These are phyloP conservation scores for Oemleria cerasiformis DNA, from an alignment of 306 rosid species.

Conservation along the genomic window DNA sequence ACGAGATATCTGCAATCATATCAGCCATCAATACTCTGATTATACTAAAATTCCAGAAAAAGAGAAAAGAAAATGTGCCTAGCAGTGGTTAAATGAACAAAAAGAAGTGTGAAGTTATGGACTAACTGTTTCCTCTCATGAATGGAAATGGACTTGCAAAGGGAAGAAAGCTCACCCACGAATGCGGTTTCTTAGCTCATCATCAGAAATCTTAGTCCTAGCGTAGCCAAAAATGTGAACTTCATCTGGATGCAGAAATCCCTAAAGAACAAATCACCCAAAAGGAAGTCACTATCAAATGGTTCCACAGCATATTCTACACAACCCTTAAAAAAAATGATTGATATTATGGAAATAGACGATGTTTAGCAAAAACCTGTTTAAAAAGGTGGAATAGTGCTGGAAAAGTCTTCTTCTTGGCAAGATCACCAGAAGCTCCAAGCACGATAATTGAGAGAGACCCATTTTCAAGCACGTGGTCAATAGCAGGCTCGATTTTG, in stretches of 20 bases:
- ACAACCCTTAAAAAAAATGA: no score
- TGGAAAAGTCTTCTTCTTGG: conserved; percentile 97
- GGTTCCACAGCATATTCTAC: not conserved
- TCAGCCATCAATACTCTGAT: conserved; percentile 26
- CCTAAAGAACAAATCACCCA: conserved; percentile 40
- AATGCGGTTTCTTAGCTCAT: conserved; percentile 76
- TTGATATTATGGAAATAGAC: no score
- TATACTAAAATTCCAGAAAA: not conserved
- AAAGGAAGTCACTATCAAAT: not conserved
- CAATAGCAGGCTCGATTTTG: conserved; percentile 39
- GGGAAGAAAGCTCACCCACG: conserved; percentile 51
- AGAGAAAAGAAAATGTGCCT: not conserved
- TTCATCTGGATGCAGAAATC: conserved; percentile 67
- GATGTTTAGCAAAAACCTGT: conserved; percentile 47
- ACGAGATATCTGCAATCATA: conserved; percentile 70
- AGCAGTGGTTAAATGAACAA: not conserved
- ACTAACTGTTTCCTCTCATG: not conserved
- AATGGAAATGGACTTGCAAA: not conserved
- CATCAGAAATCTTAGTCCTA: conserved; percentile 76
- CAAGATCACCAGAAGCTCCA: conserved; percentile 99
- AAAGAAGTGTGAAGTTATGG: not conserved
- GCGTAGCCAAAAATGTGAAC: conserved; percentile 96
- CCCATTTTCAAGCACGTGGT: conserved; percentile 56
- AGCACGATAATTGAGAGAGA: conserved; percentile 80
- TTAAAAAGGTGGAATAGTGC: conserved; percentile 78